These are phyloP conservation scores for Iberis pinnata DNA, from an alignment of 345 rosid species.

Conservation along the genomic window DNA sequence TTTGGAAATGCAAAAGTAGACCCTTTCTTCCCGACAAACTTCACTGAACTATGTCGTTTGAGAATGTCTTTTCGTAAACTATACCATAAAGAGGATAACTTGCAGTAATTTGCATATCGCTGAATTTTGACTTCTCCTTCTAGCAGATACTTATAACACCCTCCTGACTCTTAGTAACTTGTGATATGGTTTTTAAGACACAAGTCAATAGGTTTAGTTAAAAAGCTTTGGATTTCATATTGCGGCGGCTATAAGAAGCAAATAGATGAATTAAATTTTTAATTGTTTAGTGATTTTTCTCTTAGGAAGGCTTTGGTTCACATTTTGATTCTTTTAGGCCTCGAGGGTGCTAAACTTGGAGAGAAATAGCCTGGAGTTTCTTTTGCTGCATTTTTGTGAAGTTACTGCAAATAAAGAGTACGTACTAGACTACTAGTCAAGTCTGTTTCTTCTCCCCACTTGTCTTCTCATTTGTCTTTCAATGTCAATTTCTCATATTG, in stretches of 20 bases:
- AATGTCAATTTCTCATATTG: slow-evolving; percentile 9
- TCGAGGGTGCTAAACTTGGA: slow-evolving; percentile 85
- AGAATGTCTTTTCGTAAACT: slow-evolving; percentile 1
- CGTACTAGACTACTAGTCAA: slow-evolving; percentile 21
- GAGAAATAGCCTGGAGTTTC: slow-evolving; percentile 86
- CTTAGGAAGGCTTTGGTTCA: neutral
- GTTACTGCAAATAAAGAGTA: slow-evolving; percentile 92
- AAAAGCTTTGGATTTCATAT: slow-evolving; percentile 9
- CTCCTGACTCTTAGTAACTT: slow-evolving; percentile 3
- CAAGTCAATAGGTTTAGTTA: neutral
- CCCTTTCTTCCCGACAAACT: neutral
- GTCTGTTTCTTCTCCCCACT: slow-evolving; percentile 14
- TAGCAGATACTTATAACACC: slow-evolving; percentile 1
- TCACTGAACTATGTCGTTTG: neutral
- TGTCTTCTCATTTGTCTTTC: slow-evolving; percentile 7
- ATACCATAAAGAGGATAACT: neutral
- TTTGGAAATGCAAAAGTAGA: neutral
- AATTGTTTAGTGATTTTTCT: neutral
- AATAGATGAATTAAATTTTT: neutral
- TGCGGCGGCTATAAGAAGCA: neutral
- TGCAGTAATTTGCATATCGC: neutral
- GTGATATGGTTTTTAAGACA: neutral
- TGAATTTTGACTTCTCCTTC: neutral
- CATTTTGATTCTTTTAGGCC: slow-evolving; percentile 44
- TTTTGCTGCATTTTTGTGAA: slow-evolving; percentile 75